A percentile compares a stretch with the other conserved stretches of the same genome.
Conservation (phyloP, 2,329 filamentous ascomycete species). For the Raffaelea arxii region DNA sequence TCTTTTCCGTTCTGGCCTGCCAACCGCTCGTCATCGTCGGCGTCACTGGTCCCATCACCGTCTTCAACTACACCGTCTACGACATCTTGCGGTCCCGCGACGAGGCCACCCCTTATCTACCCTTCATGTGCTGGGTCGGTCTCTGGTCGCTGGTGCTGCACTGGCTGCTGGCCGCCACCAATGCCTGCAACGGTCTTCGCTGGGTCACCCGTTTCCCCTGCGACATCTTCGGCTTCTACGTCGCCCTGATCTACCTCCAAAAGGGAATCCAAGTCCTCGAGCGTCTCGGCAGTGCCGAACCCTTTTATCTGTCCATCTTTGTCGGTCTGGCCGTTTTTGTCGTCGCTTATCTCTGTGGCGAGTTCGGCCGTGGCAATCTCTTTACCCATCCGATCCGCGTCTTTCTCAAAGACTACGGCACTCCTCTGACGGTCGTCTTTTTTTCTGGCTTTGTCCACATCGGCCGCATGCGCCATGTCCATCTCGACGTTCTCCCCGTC, state of each 20-base stretch:
- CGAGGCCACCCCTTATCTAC: constrained; percentile 75
- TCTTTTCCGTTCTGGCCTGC: constrained; percentile 70
- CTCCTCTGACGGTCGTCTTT: constrained; percentile 72
- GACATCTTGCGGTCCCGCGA: constrained; percentile 70
- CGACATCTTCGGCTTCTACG: constrained; percentile 91
- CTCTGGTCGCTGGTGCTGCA: constrained; percentile 82
- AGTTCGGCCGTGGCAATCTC: constrained; percentile 59
- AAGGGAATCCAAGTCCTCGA: constrained; percentile 82
- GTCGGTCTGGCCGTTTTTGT: constrained; percentile 70
- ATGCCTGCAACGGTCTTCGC: constrained; percentile 78
- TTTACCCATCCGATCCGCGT: constrained; percentile 68
- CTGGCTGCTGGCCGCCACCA: constrained; percentile 73
- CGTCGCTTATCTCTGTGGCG: constrained; percentile 63
- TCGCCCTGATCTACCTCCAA: constrained; percentile 84
- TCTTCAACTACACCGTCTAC: constrained; percentile 91
- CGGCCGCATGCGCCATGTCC: constrained; percentile 65
- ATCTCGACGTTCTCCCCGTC: constrained; percentile 64
- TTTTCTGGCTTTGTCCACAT: constrained; percentile 86
- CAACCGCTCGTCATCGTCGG: constrained; percentile 87
- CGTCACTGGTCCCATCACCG: constrained; percentile 83
- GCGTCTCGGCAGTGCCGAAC: constrained; percentile 55
- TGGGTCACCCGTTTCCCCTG: constrained; percentile 89
- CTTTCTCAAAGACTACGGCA: constrained; percentile 85
- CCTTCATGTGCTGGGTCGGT: constrained; percentile 89
- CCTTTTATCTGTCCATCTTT: constrained; percentile 71